Conservation (phyloP, 331 rosid species). For the Malus hybrid region DNA sequence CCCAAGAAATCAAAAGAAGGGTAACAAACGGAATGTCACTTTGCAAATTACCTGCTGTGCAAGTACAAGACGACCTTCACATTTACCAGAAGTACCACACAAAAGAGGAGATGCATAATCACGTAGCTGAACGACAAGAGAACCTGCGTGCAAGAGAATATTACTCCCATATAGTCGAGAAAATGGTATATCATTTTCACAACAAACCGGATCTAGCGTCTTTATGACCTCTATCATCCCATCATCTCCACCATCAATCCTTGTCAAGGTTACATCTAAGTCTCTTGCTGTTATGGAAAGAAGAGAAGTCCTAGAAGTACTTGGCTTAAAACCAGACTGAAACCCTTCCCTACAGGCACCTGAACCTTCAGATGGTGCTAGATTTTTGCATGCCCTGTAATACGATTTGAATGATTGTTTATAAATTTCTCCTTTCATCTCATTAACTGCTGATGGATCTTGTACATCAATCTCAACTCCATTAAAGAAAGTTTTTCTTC, state of each 20-base stretch:
- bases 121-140: constrained; percentile 73
- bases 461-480: constrained; percentile 63
- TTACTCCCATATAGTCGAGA: constrained; percentile 83
- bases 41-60: constrained; percentile 80
- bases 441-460: constrained; percentile 45
- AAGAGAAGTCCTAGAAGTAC: constrained; percentile 75
- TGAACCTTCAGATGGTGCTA: constrained; percentile 72
- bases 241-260: constrained; percentile 85
- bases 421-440: constrained; percentile 68
- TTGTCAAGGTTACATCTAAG: constrained; percentile 69
- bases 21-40: constrained; percentile 7
- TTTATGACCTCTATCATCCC: constrained; percentile 85
- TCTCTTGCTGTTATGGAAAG: constrained; percentile 72
- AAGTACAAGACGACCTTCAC: constrained; percentile 79
- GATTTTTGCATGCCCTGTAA: constrained; percentile 75
- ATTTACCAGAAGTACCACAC: constrained; percentile 73
- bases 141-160: constrained; percentile 56
- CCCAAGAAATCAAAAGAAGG: background rate
- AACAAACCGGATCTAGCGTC: constrained; percentile 85
- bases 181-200: constrained; percentile 78
- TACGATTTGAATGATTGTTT: constrained; percentile 76
- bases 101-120: constrained; percentile 76
- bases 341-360: constrained; percentile 77
- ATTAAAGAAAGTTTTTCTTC: constrained; percentile 39
- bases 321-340: constrained; percentile 89